phyloP scores from a whole-genome alignment of 345 rosid genomes.

The Moricandia moricandioides region DNA sequence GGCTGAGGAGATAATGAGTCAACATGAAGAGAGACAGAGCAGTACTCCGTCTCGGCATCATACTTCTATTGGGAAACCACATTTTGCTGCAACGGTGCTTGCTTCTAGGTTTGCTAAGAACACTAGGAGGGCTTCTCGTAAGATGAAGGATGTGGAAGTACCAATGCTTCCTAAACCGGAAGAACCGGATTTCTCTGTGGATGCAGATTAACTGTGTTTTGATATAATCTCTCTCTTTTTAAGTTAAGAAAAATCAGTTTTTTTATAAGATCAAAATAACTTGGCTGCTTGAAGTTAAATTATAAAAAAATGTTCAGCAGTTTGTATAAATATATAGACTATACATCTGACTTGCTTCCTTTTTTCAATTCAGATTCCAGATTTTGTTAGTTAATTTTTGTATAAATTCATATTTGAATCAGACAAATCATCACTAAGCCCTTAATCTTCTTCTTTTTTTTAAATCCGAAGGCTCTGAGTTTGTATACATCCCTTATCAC shows the following conservation, averaged over 20 bases:
- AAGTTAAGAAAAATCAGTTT: slow-evolving; percentile 22
- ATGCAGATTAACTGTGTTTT: slow-evolving; percentile 39
- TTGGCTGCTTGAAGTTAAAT: slow-evolving; percentile 26
- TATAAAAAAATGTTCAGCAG: slow-evolving; percentile 23
- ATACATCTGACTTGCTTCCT: slow-evolving; percentile 13
- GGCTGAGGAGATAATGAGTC: slow-evolving; percentile 19
- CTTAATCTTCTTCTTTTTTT: too few relatives aligned
- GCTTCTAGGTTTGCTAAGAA: slow-evolving; percentile 89
- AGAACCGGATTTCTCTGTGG: slow-evolving; percentile 81
- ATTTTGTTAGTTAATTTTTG: background rate
- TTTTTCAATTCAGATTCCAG: background rate
- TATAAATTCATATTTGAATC: background rate
- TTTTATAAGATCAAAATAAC: background rate
- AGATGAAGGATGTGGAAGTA: slow-evolving; percentile 59
- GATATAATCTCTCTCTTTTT: background rate
- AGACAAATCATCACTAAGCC: background rate
- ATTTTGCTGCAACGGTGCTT: slow-evolving; percentile 64
- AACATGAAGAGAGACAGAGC: slow-evolving; percentile 23
- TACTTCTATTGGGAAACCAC: slow-evolving; percentile 48
- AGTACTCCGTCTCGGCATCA: slow-evolving; percentile 10
- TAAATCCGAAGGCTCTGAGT: background rate
- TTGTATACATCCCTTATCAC: background rate
- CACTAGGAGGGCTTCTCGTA: slow-evolving; percentile 77
- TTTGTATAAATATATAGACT: slow-evolving; percentile 32
- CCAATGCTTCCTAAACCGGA: slow-evolving; percentile 78